Evolutionary conservation across 140 eudicot species (phyloP), one percentile per base, ranked within the genome.

Genomic region (Bidens hawaiensis): DNA sequence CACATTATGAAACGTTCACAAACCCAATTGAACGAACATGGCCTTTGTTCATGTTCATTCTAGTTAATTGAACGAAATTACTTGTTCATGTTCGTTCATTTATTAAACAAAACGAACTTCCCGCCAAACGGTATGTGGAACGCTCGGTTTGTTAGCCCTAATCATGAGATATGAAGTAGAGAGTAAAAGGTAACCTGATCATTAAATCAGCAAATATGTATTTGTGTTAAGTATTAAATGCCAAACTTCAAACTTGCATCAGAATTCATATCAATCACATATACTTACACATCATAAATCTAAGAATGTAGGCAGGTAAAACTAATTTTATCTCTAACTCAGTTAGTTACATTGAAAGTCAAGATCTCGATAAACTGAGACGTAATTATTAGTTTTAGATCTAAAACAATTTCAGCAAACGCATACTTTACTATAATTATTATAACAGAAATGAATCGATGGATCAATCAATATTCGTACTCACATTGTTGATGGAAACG

Each of bases 401-500:
- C 43, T 30, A 56, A 12, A 15, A 56, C 19, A 40, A 60, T 41
- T 48, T 24, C 15, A 60, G 14, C 65, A 17, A 41, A 42, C 42
- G 16, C 38, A 16, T 17, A 15, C n/a, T 17, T 5, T n/a, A n/a
- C n/a, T 5, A 8, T 33, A 18, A 34, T 48, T n/a, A 41, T 23
- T 10, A 33, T 15, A 25, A 6, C 6, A 24, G 43, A 16, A 1
- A 41, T 5, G 33, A 62, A 30, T 55, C 14, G 8, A 30, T 30
- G 23, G 17, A 6, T 54, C 33, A 5, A 27, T 54, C 38, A 16
- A 8, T 28, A 30, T 42, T 16, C 0, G 55, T 41, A 24, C 68
- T 62, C 68, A 62, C 68, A 62, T 62, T 62, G 40, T 24, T 62
- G 41, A 42, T 62, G 53, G 5, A 62, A 62, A 42, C 26, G 55